phyloP scores from a whole-genome alignment of 805 yeast genomes.

The Danielozyma ontarioensis region DNA sequence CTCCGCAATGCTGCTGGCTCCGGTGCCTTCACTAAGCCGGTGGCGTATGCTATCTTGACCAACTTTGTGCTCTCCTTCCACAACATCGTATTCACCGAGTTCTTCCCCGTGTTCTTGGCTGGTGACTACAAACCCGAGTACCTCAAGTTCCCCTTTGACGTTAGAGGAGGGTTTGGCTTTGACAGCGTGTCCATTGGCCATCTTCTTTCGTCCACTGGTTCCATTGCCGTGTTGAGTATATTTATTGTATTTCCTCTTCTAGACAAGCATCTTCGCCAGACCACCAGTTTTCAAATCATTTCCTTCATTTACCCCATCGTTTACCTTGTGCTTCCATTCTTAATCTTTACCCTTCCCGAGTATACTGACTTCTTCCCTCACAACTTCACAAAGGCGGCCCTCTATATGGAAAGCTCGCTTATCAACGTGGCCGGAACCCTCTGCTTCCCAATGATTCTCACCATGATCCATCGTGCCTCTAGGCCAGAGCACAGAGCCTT shows the following conservation, averaged over 20 bases:
- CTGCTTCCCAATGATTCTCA: slow-evolving; percentile 48
- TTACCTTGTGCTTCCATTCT: slow-evolving; percentile 43
- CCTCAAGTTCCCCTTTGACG: slow-evolving; percentile 42
- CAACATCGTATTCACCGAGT: slow-evolving; percentile 45
- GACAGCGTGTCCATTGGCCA: slow-evolving; percentile 44
- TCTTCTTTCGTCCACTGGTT: slow-evolving; percentile 48
- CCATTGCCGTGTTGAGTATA: slow-evolving; percentile 46
- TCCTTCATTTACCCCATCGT: slow-evolving; percentile 39
- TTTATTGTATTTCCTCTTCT: slow-evolving; percentile 47
- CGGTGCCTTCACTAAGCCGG: slow-evolving; percentile 24
- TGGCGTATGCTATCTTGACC: slow-evolving; percentile 26
- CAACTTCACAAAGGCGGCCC: slow-evolving; percentile 11
- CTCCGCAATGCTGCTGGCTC: slow-evolving; percentile 1
- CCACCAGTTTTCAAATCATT: slow-evolving; percentile 38
- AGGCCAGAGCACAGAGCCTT: slow-evolving; percentile 51
- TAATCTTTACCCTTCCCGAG: slow-evolving; percentile 37
- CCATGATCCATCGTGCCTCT: slow-evolving; percentile 52
- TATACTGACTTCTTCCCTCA: slow-evolving; percentile 24
- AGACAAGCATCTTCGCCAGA: slow-evolving; percentile 43
- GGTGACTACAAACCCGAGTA: slow-evolving; percentile 15
- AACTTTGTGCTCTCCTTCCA: slow-evolving; percentile 44
- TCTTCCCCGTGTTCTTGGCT: slow-evolving; percentile 52
- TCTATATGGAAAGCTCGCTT: slow-evolving; percentile 22
- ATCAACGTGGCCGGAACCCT: slow-evolving; percentile 38
- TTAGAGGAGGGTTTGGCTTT: slow-evolving; percentile 51